Base-by-base conservation (phyloP, 192 early-diverging fungal genomes). In the Coemansia sp. region DNA sequence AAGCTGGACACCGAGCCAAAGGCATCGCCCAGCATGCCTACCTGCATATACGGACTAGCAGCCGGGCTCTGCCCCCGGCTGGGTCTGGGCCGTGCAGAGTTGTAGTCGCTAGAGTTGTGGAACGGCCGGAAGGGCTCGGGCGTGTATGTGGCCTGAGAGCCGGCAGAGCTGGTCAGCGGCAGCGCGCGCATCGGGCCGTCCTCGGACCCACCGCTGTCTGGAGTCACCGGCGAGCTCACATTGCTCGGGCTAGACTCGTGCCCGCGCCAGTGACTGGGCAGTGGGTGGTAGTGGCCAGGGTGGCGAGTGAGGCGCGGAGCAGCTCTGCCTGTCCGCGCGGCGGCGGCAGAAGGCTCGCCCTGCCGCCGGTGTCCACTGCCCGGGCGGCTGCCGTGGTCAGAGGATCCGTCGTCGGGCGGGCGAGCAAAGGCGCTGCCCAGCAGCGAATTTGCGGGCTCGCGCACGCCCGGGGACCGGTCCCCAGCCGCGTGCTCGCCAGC, bases 241-340 rank as follows among this genome's bases (percentile, higher is more conserved):
- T 63, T 60, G 59, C 70, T 66, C 17, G 70, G 64, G 22, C 57
- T 54, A 9, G 63, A 60, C 37, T 62, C 70, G n/a, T 51, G 50
- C 29, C 59, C 70, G 39, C 70, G 70, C 70, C 70, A 74, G 34
- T 74, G 61, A 38, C 63, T 74, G 36, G 70, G 70, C 35, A 73
- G 59, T 27, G 69, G 54, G 25, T 73, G 62, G 51, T 73, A 73
- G 20, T 55, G 56, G 21, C 44, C 56, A 1, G 51, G 62, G 11
- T 56, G 56, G 16, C 68, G 61, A 7, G 62, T 60, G 17, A 34
- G 41, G 20, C 68, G 62, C 14, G 51, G 52, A 1, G 50, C 57
- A 11, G 28, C 37, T 4, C 36, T 33, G n/a, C 49, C 25, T 3
- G 44, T 38, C 30, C 32, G 46, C 13, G 22, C 37, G 23, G 34